Conservation (phyloP, 2,329 filamentous ascomycete species). For the Trichoderma asperellum region DNA sequence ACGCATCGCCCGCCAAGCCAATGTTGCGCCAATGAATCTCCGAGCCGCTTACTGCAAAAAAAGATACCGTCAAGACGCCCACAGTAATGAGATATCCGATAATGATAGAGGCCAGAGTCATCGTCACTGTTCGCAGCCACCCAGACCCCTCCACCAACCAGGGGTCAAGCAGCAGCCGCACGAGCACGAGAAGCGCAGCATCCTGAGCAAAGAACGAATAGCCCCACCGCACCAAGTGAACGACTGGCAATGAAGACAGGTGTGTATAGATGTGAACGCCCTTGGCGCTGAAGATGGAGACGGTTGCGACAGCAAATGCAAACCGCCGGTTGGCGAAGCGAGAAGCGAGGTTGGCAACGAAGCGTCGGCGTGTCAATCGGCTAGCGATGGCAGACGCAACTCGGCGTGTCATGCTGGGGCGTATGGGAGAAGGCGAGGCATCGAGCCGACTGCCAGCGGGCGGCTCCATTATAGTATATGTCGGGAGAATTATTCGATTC, state of each 20-base stretch:
- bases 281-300: constrained; percentile 34
- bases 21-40: constrained; percentile 40
- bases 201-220: constrained; percentile 38
- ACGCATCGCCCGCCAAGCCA: constrained; percentile 35
- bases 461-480: constrained; percentile 16
- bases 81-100: constrained; percentile 33
- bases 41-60: constrained; percentile 39
- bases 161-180: constrained; percentile 32
- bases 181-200: constrained; percentile 31
- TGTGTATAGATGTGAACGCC: constrained; percentile 35
- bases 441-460: constrained; percentile 25
- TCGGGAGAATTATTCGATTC: neutral
- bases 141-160: neutral
- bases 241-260: constrained; percentile 30
- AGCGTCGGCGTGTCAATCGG: constrained; percentile 16
- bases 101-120: constrained; percentile 25
- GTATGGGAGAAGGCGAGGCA: constrained; percentile 13
- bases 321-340: constrained; percentile 29
- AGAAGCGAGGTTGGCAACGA: neutral
- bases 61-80: constrained; percentile 36
- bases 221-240: constrained; percentile 33
- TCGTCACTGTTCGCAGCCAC: constrained; percentile 13
- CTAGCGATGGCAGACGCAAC: constrained; percentile 19
- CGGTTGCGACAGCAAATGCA: constrained; percentile 33
- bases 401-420: constrained; percentile 16